Base-by-base conservation (phyloP, 1,284 basidiomycete species). In the Psilocybe mexicana region DNA sequence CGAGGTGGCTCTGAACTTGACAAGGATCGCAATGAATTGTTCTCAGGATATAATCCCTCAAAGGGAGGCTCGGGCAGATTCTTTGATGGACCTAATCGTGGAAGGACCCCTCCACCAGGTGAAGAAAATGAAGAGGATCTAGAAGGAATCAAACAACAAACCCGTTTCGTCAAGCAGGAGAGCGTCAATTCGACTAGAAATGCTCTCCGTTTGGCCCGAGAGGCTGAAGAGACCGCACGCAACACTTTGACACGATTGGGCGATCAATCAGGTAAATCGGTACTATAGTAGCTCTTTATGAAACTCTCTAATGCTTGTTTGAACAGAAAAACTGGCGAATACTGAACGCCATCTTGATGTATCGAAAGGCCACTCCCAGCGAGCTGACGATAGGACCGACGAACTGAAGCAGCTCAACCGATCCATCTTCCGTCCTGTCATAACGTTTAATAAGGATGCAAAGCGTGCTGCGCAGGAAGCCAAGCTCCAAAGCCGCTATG, bases 311-410 rank as follows among this genome's bases (percentile, higher is more conserved):
- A 38, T 23, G 35, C 63, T 12, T 14, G 2, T 25, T n/a, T 35
- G 2, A 26, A 8, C 66, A 92, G 90, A 93, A 74, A 90, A 88
- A 70, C 84, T 99, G 61, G 96, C 94, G 51, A 94, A 96, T 72
- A 97, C 96, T 14, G 96, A 99, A 74, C 90, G 94, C 61, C 92
- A 98, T 75, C 84, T 99, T 57, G 97, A 99, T 71, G 85, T 97
- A 57, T 83, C 96, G 59, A 98, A 95, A 76, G 91, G 92, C 11
- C 90, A 97, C 74, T 91, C 93, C 26, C 78, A 83, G 52, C 87
- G 93, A 4, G 96, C 97, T 18, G 92, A 92, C 63, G 97, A 99
- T 78, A 94, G 88, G 73, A 94, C 96, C 5, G 90, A 90, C 63
- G 95, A 98, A 75, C 88, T 99, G 60, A 95, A 94, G 72, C 84